These are phyloP conservation scores for Acrodontium crateriforme DNA, from an alignment of 2,329 filamentous ascomycete genomes.

Conservation along the genomic window DNA sequence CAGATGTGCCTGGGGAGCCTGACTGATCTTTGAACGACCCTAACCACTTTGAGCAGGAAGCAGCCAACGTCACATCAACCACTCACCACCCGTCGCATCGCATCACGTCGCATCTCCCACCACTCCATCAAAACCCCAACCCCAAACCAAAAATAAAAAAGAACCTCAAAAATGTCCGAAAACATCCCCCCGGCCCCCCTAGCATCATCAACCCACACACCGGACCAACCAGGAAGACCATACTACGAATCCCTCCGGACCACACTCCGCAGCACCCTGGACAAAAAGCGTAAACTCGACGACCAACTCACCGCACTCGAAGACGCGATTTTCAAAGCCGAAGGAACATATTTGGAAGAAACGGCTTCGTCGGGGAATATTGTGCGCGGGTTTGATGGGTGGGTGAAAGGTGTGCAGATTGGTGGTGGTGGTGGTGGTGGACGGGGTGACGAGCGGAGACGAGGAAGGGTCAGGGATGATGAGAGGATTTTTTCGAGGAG, in stretches of 20 bases:
- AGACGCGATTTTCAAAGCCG: conserved; percentile 70
- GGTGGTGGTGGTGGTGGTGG: conserved; percentile 23
- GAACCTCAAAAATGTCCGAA: conserved; percentile 41
- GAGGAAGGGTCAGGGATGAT: conserved; percentile 48
- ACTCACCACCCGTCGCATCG: no score
- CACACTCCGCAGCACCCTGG: conserved; percentile 52
- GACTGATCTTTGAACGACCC: no score
- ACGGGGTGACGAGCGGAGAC: conserved; percentile 51
- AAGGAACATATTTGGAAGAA: conserved; percentile 80
- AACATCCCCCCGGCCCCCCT: conserved; percentile 24
- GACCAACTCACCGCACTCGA: conserved; percentile 41
- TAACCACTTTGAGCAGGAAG: no score
- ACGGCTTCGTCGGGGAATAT: conserved; percentile 81
- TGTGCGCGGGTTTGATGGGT: conserved; percentile 93
- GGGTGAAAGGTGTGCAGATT: conserved; percentile 68
- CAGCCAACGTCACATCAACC: no score
- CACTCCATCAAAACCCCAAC: no score
- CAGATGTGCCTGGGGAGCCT: no score
- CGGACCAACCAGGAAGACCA: conserved; percentile 34
- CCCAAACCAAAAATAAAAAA: no score
- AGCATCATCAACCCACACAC: conserved; percentile 13
- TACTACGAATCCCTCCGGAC: conserved; percentile 62
- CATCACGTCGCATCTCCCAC: no score
- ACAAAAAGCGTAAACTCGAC: conserved; percentile 51
- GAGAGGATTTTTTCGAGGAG: conserved; percentile 53